phyloP scores from a whole-genome alignment of 2,329 filamentous ascomycete species.

The Monascus ruber region DNA sequence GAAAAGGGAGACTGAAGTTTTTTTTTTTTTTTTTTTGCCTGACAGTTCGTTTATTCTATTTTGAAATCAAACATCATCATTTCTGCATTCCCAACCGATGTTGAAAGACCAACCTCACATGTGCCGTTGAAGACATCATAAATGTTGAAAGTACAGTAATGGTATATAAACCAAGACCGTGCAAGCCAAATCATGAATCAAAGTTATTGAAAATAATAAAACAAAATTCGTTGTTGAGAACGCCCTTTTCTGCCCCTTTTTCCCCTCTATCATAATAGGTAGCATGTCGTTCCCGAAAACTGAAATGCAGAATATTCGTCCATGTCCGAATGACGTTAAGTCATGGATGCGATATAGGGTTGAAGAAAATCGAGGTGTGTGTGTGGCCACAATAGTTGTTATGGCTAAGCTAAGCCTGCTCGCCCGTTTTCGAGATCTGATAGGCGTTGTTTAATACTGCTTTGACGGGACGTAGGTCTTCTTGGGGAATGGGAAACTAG shows the following conservation, averaged over 20 bases:
- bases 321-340: conserved; percentile 11
- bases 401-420: neutral
- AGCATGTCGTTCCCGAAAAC: too few species aligned
- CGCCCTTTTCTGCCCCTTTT: conserved; percentile 9
- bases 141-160: neutral
- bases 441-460: conserved; percentile 12
- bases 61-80: too few species aligned
- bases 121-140: too few species aligned
- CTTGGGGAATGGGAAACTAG: conserved; percentile 72
- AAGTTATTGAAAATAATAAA: conserved; percentile 4
- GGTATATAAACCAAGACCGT: neutral
- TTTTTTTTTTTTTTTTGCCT: too few species aligned
- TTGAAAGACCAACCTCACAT: too few species aligned
- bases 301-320: conserved; percentile 12
- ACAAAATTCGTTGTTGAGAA: conserved; percentile 25
- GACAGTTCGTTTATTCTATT: too few species aligned
- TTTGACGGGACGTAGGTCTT: conserved; percentile 53
- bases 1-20: too few species aligned
- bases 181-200: too few species aligned
- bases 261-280: neutral
- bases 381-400: neutral
- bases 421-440: neutral
- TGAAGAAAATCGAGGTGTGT: neutral
- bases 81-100: too few species aligned
- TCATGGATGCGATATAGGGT: neutral